Evolutionary conservation across 768 basidiomycete species (phyloP).

Genomic region (Lyophyllum atratum): DNA sequence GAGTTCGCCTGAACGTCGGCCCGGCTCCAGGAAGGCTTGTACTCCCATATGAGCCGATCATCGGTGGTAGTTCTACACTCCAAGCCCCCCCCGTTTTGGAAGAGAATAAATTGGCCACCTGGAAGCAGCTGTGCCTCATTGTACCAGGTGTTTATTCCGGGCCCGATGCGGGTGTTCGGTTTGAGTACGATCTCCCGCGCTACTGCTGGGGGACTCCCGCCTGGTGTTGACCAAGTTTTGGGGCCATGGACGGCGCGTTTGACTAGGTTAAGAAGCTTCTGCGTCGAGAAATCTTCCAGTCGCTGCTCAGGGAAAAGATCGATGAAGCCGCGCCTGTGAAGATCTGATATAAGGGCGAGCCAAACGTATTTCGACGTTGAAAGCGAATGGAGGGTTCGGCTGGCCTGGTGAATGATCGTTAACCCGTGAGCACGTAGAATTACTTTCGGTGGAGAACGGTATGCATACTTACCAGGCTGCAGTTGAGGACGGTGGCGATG

Average conservation of each 20-base stretch:
- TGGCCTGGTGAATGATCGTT: neutral
- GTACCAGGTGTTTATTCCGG: neutral
- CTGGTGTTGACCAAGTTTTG: neutral
- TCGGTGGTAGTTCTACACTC: neutral
- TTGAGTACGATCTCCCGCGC: neutral
- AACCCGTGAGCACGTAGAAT: neutral
- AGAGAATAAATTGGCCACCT: neutral
- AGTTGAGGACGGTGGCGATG: neutral
- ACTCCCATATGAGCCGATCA: neutral
- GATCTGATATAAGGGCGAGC: neutral
- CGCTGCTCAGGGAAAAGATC: neutral
- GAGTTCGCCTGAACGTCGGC: neutral
- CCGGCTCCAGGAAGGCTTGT: neutral
- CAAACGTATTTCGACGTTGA: slow-evolving; percentile 39
- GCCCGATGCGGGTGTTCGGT: neutral
- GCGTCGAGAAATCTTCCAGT: neutral
- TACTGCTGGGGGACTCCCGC: neutral
- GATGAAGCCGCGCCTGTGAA: slow-evolving; percentile 3
- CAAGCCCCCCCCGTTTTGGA: neutral
- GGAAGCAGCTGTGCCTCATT: neutral
- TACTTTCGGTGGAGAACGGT: neutral
- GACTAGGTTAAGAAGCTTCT: neutral
- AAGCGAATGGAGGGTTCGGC: slow-evolving; percentile 32
- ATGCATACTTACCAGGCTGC: neutral
- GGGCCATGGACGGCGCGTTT: slow-evolving; percentile 4